Conservation (phyloP, 2,329 filamentous ascomycete species). For the Conoideocrella luteorostrata region DNA sequence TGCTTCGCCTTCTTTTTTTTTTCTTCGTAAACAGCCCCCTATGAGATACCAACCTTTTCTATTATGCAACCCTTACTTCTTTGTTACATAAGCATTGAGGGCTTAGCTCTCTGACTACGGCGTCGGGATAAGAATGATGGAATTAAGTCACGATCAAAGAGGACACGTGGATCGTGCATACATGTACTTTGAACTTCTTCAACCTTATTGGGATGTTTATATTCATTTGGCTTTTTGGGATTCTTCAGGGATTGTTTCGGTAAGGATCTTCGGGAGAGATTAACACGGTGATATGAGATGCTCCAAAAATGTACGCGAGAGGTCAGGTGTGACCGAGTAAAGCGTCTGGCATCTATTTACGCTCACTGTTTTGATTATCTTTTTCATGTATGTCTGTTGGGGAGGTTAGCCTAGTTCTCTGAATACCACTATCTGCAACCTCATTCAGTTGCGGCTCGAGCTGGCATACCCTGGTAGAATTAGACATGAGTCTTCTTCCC, state of each 20-base stretch:
- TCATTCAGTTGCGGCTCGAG: no score
- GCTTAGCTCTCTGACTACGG: background rate
- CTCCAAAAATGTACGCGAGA: constrained; percentile 1
- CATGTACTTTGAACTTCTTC: background rate
- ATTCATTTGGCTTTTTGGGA: background rate
- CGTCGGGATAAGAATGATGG: constrained; percentile 4
- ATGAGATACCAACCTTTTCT: constrained; percentile 8
- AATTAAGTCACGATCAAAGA: no score
- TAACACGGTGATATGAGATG: constrained; percentile 9
- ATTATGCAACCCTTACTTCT: constrained; percentile 4
- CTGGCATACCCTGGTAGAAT: no score
- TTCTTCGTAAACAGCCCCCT: background rate
- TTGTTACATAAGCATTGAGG: constrained; percentile 7
- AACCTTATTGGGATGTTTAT: background rate
- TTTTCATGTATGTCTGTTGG: background rate
- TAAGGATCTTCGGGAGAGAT: background rate
- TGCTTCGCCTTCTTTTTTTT: background rate
- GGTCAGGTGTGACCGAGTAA: background rate
- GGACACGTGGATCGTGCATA: background rate
- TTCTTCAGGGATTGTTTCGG: background rate
- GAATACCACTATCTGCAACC: no score
- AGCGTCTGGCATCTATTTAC: background rate
- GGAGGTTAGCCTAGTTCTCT: no score
- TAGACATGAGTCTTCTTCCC: no score
- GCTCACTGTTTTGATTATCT: background rate